Percentiles rank a stretch among this genome's conserved stretches.
phyloP scores from a whole-genome alignment of 1,284 basidiomycete genomes.

The Singerocomus rubriflavus region DNA sequence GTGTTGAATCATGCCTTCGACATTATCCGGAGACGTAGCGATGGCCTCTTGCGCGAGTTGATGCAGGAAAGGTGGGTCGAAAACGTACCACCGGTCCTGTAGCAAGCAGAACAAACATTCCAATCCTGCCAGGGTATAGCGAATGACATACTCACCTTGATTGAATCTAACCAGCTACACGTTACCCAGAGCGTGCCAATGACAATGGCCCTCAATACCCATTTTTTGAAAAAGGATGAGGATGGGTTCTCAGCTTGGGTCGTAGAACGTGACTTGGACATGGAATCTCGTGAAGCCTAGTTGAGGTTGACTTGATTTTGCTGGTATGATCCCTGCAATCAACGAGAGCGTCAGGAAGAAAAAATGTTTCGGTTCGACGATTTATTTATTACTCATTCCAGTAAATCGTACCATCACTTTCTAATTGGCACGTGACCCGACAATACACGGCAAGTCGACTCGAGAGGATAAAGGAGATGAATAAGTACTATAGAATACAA shows the following conservation, averaged over 20 bases:
- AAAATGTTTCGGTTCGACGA: background rate
- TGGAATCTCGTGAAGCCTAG: conserved; percentile 4
- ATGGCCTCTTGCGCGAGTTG: conserved; percentile 71
- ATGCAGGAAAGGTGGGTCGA: conserved; percentile 66
- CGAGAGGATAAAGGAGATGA: conserved; percentile 13
- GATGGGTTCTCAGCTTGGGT: background rate
- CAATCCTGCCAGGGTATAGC: background rate
- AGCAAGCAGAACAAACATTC: background rate
- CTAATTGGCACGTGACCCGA: background rate
- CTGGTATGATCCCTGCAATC: background rate
- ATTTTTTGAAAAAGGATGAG: conserved; percentile 34
- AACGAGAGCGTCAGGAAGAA: background rate
- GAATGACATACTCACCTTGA: conserved; percentile 43
- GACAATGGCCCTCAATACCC: conserved; percentile 44
- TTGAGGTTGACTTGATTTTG: too few species aligned
- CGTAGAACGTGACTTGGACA: conserved; percentile 16
- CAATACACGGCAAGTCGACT: background rate
- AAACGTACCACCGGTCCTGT: conserved; percentile 64
- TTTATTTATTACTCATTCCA: too few species aligned
- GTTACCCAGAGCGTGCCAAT: conserved; percentile 41
- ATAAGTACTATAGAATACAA: conserved; percentile 35
- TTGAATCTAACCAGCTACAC: conserved; percentile 52
- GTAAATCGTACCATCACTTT: background rate
- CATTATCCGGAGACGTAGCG: conserved; percentile 56
- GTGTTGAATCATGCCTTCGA: conserved; percentile 68